A percentile compares a stretch with the other conserved stretches of the same genome.
Conservation (phyloP, 257 asterid genomes). For the Solanum virginianum region DNA sequence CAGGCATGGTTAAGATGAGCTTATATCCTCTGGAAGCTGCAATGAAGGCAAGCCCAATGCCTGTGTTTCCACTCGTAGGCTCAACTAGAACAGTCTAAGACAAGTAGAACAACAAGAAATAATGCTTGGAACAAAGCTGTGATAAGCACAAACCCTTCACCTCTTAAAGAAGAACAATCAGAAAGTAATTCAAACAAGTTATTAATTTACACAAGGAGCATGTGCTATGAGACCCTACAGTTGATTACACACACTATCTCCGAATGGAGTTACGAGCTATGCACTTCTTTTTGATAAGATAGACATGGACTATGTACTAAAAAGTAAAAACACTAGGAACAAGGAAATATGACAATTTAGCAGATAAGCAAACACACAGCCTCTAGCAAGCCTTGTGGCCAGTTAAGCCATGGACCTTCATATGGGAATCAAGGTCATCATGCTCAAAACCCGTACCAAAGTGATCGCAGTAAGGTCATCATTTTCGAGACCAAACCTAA, state of each 20-base stretch:
- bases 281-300: background rate
- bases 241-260: background rate
- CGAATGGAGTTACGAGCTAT: background rate
- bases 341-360: background rate
- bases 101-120: slow-evolving; percentile 3
- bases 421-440: background rate
- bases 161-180: background rate
- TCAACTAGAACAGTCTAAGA: slow-evolving; percentile 85
- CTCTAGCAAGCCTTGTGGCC: background rate
- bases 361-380: background rate
- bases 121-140: background rate
- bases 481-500: background rate
- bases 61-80: slow-evolving; percentile 98
- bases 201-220: background rate
- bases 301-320: background rate
- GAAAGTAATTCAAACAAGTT: background rate
- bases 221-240: background rate
- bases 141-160: background rate
- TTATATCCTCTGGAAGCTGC: slow-evolving; percentile 98
- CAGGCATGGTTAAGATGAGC: slow-evolving; percentile 98
- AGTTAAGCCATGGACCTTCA: background rate
- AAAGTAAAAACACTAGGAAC: background rate
- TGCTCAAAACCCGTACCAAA: background rate
- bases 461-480: background rate
- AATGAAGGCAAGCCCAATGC: slow-evolving; percentile 94